Evolutionary conservation across 352 stramenopile genomes (phyloP).

Genomic region (Pythium utonaiense): DNA sequence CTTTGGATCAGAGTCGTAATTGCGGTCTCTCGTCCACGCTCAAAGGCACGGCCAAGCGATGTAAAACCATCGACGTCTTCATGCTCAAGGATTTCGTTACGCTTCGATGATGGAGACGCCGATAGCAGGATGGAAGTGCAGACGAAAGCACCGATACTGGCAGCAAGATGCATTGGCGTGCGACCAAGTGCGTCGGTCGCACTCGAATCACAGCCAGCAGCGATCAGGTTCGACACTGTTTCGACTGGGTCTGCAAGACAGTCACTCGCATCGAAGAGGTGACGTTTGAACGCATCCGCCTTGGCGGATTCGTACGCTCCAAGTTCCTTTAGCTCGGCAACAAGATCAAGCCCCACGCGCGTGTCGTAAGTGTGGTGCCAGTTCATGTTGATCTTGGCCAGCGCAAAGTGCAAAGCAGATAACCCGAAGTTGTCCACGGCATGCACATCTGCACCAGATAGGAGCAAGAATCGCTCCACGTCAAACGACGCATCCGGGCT

Average conservation of each 20-base stretch:
- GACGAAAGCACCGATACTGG: conserved; percentile 69
- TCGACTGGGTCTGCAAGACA: conserved; percentile 75
- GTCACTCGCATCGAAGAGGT: conserved; percentile 41
- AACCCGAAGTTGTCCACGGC: conserved; percentile 55
- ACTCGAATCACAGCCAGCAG: conserved; percentile 39
- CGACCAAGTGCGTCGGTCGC: conserved; percentile 48
- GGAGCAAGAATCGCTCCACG: conserved; percentile 64
- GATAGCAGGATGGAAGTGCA: conserved; percentile 64
- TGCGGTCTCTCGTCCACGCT: conserved; percentile 61
- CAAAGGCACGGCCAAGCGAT: conserved; percentile 47
- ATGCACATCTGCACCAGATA: conserved; percentile 47
- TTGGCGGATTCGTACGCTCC: conserved; percentile 57
- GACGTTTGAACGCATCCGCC: conserved; percentile 28
- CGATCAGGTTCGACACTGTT: conserved; percentile 70
- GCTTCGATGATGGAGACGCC: too few relatives aligned
- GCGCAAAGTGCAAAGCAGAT: conserved; percentile 55
- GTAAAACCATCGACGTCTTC: conserved; percentile 55
- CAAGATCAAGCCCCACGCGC: conserved; percentile 20
- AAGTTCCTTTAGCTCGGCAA: conserved; percentile 37
- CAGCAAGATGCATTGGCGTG: conserved; percentile 58
- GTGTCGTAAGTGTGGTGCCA: conserved; percentile 58
- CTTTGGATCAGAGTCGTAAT: conserved; percentile 77
- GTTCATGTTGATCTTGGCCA: conserved; percentile 63
- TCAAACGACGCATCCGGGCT: conserved; percentile 72
- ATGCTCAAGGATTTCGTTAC: conserved; percentile 34